Evolutionary conservation across 768 basidiomycete species (phyloP).

Genomic region (Auricularia sp.): DNA sequence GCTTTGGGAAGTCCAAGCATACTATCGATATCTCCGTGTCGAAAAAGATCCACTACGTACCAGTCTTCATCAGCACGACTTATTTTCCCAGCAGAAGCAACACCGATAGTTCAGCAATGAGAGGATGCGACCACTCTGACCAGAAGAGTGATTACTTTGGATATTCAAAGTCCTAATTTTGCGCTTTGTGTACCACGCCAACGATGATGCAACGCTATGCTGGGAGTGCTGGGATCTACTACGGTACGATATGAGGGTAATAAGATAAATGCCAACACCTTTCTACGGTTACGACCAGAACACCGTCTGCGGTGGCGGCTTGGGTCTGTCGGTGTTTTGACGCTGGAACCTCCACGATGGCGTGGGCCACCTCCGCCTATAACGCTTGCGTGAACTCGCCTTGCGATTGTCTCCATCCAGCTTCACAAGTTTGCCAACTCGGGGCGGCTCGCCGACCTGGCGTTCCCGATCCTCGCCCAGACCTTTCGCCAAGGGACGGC

Average conservation of each 20-base stretch:
- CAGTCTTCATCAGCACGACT: no score
- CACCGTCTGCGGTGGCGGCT: background rate
- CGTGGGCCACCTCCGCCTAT: background rate
- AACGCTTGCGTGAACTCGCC: background rate
- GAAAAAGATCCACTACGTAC: no score
- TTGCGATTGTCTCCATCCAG: background rate
- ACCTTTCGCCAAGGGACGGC: background rate
- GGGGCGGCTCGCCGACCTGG: no score
- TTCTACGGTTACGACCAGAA: background rate
- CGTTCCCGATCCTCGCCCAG: background rate
- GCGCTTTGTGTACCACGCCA: background rate
- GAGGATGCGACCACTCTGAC: constrained; percentile 50
- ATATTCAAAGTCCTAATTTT: background rate
- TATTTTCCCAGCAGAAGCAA: no score
- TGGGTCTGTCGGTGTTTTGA: background rate
- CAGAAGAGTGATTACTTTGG: background rate
- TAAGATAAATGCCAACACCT: background rate
- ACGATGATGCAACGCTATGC: background rate
- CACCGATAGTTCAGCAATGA: constrained; percentile 8
- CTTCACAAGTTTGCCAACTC: background rate
- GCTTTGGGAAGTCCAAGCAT: no score
- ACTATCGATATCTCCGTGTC: no score
- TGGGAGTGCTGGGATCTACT: background rate
- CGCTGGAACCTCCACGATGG: background rate
- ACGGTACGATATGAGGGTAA: background rate